Evolutionary conservation across 768 basidiomycete species (phyloP).

Genomic region (Lactifluus piperatus): DNA sequence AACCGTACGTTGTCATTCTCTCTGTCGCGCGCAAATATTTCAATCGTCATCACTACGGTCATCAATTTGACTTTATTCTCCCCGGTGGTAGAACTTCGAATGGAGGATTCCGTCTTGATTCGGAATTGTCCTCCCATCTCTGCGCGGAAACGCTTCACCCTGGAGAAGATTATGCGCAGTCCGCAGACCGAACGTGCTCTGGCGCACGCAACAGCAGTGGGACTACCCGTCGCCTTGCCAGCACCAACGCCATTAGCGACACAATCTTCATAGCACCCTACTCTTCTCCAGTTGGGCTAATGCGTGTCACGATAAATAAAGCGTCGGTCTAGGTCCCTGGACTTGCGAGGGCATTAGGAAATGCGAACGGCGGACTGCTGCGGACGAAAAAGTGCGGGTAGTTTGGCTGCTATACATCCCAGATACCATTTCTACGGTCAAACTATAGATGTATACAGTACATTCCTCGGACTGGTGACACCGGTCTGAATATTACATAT

Average conservation of each 20-base stretch:
- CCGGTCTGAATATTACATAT: neutral
- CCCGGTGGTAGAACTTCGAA: constrained; percentile 44
- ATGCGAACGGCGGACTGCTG: neutral
- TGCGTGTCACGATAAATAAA: neutral
- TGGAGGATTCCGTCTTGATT: constrained; percentile 66
- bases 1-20: constrained; percentile 44
- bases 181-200: constrained; percentile 43
- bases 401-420: neutral
- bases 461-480: neutral
- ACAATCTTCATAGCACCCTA: neutral
- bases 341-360: neutral
- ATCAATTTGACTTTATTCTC: constrained; percentile 3
- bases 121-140: constrained; percentile 78
- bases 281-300: neutral
- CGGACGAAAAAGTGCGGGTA: neutral
- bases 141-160: constrained; percentile 64
- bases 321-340: neutral
- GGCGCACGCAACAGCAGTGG: neutral
- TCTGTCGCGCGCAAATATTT: neutral
- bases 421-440: neutral
- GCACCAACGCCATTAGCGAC: neutral
- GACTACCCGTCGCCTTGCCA: neutral
- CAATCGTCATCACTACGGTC: neutral
- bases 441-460: neutral
- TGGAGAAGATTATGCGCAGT: constrained; percentile 59